These are phyloP conservation scores for Hydrangea macrophylla DNA, from an alignment of 148 eudicot genomes.

Conservation along the genomic window DNA sequence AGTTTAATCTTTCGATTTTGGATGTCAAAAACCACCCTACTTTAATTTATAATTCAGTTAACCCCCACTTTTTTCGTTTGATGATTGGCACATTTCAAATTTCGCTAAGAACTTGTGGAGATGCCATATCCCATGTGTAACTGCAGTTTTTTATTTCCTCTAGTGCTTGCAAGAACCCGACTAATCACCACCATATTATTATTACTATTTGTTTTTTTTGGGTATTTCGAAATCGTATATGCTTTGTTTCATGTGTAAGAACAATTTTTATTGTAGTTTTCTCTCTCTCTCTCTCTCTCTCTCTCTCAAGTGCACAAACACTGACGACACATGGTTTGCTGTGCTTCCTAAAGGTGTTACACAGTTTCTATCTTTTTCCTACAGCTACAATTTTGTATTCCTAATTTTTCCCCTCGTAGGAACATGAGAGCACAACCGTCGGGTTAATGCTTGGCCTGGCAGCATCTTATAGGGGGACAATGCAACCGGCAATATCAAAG, in stretches of 20 bases:
- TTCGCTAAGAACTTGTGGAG: too few species aligned
- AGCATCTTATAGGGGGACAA: constrained; percentile 90
- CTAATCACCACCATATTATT: too few species aligned
- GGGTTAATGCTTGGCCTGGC: constrained; percentile 99
- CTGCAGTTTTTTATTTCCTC: neutral
- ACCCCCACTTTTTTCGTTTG: too few species aligned
- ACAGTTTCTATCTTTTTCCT: neutral
- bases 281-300: neutral
- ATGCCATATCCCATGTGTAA: neutral
- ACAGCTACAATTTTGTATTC: neutral
- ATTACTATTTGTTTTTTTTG: neutral
- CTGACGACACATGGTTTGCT: neutral
- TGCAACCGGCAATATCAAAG: constrained; percentile 93
- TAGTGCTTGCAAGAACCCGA: neutral
- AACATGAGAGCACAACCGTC: constrained; percentile 90
- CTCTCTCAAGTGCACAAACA: neutral
- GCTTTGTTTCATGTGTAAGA: neutral
- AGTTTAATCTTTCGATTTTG: too few species aligned
- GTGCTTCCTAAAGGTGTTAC: neutral
- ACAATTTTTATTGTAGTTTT: neutral
- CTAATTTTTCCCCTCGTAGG: constrained; percentile 38
- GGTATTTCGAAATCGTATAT: neutral
- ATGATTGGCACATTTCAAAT: too few species aligned
- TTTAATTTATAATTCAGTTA: too few species aligned
- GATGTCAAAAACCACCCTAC: too few species aligned